phyloP scores from a whole-genome alignment of 345 rosid species.

The Eucalyptus pauciflora region DNA sequence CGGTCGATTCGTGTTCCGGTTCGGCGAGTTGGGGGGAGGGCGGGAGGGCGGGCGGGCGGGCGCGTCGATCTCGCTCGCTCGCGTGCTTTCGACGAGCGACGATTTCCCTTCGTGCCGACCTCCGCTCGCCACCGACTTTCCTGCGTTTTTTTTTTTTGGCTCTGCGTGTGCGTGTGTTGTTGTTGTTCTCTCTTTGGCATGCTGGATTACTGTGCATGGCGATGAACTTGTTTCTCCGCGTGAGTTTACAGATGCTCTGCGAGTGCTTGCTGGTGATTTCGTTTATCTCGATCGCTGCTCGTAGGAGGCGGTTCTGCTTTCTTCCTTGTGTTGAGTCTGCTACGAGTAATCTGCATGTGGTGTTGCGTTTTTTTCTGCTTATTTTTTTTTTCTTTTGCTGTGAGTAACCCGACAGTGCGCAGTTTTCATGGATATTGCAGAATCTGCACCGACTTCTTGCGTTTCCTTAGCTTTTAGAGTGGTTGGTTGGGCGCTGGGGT shows the following conservation, averaged over 20 bases:
- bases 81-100: not conserved
- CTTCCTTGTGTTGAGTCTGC: not conserved
- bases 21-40: not conserved
- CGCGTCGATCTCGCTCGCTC: not conserved
- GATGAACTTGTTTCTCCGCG: not conserved
- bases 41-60: not conserved
- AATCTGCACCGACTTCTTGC: not conserved
- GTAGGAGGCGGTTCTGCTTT: not conserved
- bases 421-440: not conserved
- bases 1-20: not conserved
- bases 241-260: not conserved
- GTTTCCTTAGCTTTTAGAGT: not conserved
- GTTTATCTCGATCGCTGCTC: not conserved
- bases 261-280: not conserved
- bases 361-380: not conserved
- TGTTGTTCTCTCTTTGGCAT: not conserved
- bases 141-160: not conserved
- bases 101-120: not conserved
- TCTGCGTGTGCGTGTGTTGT: not conserved
- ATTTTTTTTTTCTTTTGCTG: not conserved
- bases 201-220: not conserved
- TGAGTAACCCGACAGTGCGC: not conserved
- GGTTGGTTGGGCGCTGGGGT: not conserved
- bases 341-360: not conserved
- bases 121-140: not conserved